Base-by-base conservation (phyloP, 2,329 filamentous ascomycete genomes). In the Plenodomus biglobosus region DNA sequence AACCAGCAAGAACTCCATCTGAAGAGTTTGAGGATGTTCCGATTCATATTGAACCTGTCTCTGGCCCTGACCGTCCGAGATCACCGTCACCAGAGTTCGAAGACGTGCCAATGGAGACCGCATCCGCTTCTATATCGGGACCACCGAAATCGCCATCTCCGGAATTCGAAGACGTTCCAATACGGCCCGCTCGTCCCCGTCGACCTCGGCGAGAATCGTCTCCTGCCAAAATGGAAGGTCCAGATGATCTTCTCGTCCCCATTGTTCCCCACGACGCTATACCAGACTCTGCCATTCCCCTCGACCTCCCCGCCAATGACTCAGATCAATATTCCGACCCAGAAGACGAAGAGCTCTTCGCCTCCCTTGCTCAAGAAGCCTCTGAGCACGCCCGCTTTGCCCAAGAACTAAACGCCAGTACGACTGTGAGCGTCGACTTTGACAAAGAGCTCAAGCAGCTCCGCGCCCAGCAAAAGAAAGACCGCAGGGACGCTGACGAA, bases 371-470 rank as follows among this genome's bases (percentile, higher is more conserved):
- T 0, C 84, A 87, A 20, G 95, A 99, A 78, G 90, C 88, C 1
- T 90, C 96, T 73, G 94, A 96, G 62, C 92, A 99, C 65, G 91
- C 89, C 3, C 85, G 92, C 5, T 99, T 99, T 66, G 90, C 92
- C 1, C 92, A 88, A 56, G 85, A 88, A 39, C 79, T 99, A 10
- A 96, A 95, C 70, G 82, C 88, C 64, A 87, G 87, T 56, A 80
- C 86, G 0, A 80, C 84, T 16, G 75, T 77, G 3, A 83, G 84
- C 24, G 82, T 86, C 38, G 85, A 92, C 38, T 97, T 95, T 67
- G 92, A 99, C 60, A 80, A 81, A 50, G 92, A 99, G 68, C 80
- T 99, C 11, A 89, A 88, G 58, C 86, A 91, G 42, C 79, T 99
- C 3, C 88, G 94, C 21, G 86, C 77, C n/a, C 94, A 99, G 68